Evolutionary conservation across 2,329 filamentous ascomycete genomes (phyloP), one percentile per base, ranked within the genome.

Genomic region (Ceratocystis ficicola): DNA sequence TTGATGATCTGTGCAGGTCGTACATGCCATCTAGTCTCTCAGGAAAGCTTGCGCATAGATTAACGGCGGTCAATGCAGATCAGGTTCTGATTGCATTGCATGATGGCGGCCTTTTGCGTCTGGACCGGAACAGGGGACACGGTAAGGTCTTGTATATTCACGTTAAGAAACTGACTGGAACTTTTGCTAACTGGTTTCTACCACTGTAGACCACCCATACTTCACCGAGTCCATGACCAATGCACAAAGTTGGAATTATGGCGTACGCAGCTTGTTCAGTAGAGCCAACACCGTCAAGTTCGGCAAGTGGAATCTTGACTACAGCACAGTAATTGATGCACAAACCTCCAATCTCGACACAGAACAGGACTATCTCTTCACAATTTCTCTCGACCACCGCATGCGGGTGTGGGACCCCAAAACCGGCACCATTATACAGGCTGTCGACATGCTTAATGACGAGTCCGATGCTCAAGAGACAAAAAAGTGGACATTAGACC

Each of bases 351-450:
- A 77, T 32, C 74, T 84, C 68, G 81, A 80, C 2, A 73, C 81
- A 22, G 76, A 81, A 7, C 74, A 78, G 62, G 75, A 75, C 5
- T 75, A 79, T 1, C 86, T 83, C 69, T 78, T 83, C 1, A 92
- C 92, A 0, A 84, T 96, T 62, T 94, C 89, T 69, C 79, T 99
- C 68, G 92, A 99, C 71, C 92, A 99, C 73, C 87, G 86, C 10
- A 77, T 99, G 73, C 86, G 91, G 71, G 86, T 94, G 48, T 97
- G 94, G 93, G 94, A 95, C 72, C 79, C 93, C 41, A 79, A 83
- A n/a, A 89, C 84, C 48, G 92, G 92, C 60, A 88, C 86, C 72
- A 83, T 95, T 65, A 83, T 89, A 4, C 84, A 85, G 66, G 86
- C 87, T 5, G 85, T 85, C 70, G 93, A 99, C 74, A 80, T 99